Percentiles rank a stretch among this genome's conserved stretches.
Evolutionary conservation across 2,329 filamentous ascomycete species (phyloP).

Genomic region (Colletotrichum cuscutae): DNA sequence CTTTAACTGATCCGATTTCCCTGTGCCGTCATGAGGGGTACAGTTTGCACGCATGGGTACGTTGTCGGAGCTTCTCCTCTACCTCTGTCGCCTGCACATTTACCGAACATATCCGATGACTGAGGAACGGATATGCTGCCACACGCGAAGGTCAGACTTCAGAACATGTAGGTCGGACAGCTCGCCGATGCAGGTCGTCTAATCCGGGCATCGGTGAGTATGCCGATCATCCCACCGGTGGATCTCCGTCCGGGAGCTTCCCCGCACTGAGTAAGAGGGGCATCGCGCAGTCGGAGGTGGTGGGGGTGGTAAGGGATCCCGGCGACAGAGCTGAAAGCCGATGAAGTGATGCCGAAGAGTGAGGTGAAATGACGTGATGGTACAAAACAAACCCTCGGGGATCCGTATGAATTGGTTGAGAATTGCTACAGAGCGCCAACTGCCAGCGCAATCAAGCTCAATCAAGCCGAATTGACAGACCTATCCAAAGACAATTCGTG

Average conservation of each 20-base stretch:
- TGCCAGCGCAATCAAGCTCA: not conserved
- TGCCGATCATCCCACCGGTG: constrained; percentile 5
- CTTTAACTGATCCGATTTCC: constrained; percentile 22
- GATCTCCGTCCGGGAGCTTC: not conserved
- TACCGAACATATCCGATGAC: constrained; percentile 5
- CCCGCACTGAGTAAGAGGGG: constrained; percentile 14
- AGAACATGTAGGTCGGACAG: not conserved
- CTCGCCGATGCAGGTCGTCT: constrained; percentile 2
- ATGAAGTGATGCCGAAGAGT: constrained; percentile 1
- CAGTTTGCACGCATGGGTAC: not conserved
- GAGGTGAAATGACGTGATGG: not conserved
- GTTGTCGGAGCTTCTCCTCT: constrained; percentile 2
- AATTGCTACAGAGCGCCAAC: not conserved
- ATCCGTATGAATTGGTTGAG: not conserved
- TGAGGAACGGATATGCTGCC: not conserved
- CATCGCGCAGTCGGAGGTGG: not conserved
- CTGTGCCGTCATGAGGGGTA: constrained; percentile 5
- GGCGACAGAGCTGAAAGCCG: not conserved
- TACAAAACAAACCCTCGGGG: constrained; percentile 2
- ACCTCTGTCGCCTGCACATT: not conserved
- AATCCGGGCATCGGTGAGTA: constrained; percentile 20
- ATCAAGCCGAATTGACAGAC: too few species aligned
- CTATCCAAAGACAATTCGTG: too few species aligned
- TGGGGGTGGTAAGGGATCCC: not conserved
- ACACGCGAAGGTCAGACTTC: not conserved